Evolutionary conservation across 139 green algal genomes (phyloP).

Genomic region (Ulvella scutata): DNA sequence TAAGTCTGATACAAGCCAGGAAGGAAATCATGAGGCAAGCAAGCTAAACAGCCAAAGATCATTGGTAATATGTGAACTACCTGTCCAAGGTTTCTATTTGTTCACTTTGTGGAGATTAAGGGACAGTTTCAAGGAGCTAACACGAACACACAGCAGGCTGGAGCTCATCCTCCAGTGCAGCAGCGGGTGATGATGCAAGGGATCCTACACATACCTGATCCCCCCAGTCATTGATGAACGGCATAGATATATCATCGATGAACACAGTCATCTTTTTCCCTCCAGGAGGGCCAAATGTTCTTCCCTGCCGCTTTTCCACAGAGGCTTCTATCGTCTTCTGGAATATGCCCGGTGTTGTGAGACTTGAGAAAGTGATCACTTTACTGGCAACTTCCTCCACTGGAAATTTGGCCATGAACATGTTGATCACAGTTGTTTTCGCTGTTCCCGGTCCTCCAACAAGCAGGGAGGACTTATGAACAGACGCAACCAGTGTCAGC

Average conservation of each 20-base stretch:
- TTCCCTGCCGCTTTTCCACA: constrained; percentile 87
- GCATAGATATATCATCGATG: constrained; percentile 89
- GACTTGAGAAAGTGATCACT: constrained; percentile 82
- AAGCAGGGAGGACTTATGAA: constrained; percentile 52
- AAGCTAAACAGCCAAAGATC: too few species aligned
- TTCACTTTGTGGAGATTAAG: too few species aligned
- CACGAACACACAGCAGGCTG: too few species aligned
- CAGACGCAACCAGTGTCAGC: constrained; percentile 48
- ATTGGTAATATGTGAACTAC: too few species aligned
- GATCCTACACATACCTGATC: too few species aligned
- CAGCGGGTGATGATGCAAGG: too few species aligned
- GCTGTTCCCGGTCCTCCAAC: constrained; percentile 81
- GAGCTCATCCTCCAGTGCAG: too few species aligned
- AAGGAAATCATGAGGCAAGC: not conserved
- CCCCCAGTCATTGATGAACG: constrained; percentile 84
- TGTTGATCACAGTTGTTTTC: constrained; percentile 73
- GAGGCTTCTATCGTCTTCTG: constrained; percentile 60
- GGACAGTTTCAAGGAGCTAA: too few species aligned
- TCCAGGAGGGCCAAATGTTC: constrained; percentile 76
- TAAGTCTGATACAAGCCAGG: not conserved
- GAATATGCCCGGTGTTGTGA: constrained; percentile 87
- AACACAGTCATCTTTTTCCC: constrained; percentile 81
- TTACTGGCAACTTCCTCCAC: constrained; percentile 37
- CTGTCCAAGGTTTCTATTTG: too few species aligned
- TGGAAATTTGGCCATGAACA: constrained; percentile 70